These are phyloP conservation scores for Dissoconium aciculare DNA, from an alignment of 2,329 filamentous ascomycete genomes.

Conservation along the genomic window DNA sequence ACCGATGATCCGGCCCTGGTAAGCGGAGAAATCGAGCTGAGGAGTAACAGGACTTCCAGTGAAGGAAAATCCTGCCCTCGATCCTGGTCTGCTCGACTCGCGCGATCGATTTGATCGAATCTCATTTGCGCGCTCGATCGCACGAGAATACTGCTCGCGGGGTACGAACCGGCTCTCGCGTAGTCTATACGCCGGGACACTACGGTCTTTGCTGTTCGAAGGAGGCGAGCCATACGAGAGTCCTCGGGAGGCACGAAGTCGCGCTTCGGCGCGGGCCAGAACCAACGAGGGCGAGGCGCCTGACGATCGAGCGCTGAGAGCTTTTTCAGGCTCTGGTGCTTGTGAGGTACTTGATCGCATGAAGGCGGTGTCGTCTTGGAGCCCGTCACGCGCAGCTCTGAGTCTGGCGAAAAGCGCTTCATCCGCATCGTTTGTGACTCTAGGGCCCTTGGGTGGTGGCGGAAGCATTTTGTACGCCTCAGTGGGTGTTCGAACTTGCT, in stretches of 20 bases:
- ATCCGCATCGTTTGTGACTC: slow-evolving; percentile 16
- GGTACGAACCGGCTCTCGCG: slow-evolving; percentile 25
- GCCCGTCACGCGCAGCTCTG: slow-evolving; percentile 18
- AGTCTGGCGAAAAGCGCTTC: slow-evolving; percentile 24
- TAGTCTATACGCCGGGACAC: slow-evolving; percentile 23
- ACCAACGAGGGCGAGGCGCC: slow-evolving; percentile 21
- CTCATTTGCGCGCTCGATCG: slow-evolving; percentile 21
- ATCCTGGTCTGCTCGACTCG: slow-evolving; percentile 11
- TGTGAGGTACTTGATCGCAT: slow-evolving; percentile 10
- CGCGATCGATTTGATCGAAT: slow-evolving; percentile 13
- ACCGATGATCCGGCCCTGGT: background rate
- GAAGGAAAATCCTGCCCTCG: slow-evolving; percentile 5
- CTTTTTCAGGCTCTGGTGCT: slow-evolving; percentile 13
- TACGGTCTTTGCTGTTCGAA: slow-evolving; percentile 4
- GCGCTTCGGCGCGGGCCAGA: slow-evolving; percentile 20
- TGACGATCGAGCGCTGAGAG: slow-evolving; percentile 12
- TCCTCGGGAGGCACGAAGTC: slow-evolving; percentile 14
- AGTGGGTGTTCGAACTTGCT: background rate
- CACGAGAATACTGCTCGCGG: slow-evolving; percentile 22
- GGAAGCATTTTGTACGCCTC: background rate
- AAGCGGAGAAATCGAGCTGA: background rate
- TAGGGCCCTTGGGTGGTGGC: slow-evolving; percentile 8
- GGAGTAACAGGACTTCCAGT: background rate
- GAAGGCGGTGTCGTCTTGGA: slow-evolving; percentile 11
- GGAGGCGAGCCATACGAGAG: slow-evolving; percentile 5